Conservation (phyloP, 805 yeast genomes). For the Schwanniomyces vanrijiae region DNA sequence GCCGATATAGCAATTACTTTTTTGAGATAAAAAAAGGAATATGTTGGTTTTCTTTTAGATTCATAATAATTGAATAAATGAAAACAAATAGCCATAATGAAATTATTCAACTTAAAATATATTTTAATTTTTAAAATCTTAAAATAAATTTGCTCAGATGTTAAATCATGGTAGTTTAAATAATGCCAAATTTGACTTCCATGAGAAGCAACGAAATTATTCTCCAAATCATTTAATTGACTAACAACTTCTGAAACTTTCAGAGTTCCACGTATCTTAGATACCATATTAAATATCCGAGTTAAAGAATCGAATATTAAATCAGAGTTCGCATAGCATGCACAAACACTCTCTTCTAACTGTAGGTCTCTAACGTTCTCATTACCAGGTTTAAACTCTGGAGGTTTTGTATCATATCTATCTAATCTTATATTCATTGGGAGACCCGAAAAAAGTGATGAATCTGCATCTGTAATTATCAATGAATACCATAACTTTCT, state of each 20-base stretch:
- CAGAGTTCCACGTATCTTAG: conserved; percentile 15
- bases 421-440: conserved; percentile 22
- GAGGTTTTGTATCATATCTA: conserved; percentile 20
- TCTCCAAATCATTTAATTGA: conserved; percentile 11
- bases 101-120: conserved; percentile 17
- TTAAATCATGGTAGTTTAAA: neutral
- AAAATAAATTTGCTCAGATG: neutral
- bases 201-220: conserved; percentile 6
- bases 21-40: conserved; percentile 26
- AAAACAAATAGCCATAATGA: conserved; percentile 20
- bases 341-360: conserved; percentile 28
- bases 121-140: conserved; percentile 14
- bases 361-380: conserved; percentile 26
- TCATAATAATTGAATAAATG: conserved; percentile 29
- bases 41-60: conserved; percentile 15
- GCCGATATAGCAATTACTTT: conserved; percentile 20
- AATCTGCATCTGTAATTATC: conserved; percentile 18
- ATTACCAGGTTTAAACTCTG: conserved; percentile 26
- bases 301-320: conserved; percentile 10
- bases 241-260: conserved; percentile 15
- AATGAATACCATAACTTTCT: conserved; percentile 29
- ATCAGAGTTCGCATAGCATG: conserved; percentile 10
- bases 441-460: conserved; percentile 19
- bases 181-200: conserved; percentile 2
- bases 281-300: conserved; percentile 11